phyloP scores from a whole-genome alignment of 768 basidiomycete species.

The Kwoniella sp. region DNA sequence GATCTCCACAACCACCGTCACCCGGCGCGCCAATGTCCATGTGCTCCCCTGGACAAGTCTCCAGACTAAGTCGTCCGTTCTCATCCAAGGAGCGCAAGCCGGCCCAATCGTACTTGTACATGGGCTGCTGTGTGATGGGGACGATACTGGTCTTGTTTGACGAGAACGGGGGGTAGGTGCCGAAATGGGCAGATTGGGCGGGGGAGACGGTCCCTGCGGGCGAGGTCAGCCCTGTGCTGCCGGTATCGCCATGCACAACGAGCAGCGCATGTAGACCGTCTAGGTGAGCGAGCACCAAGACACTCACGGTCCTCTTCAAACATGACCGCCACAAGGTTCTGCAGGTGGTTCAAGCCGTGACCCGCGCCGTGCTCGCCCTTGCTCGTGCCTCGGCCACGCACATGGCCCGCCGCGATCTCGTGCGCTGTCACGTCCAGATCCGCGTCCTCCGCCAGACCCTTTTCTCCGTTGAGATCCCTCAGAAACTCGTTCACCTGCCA shows the following conservation, averaged over 20 bases:
- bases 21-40: constrained; percentile 48
- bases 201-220: constrained; percentile 43
- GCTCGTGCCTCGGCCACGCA: not conserved
- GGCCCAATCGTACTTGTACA: constrained; percentile 45
- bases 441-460: constrained; percentile 23
- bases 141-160: constrained; percentile 30
- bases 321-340: constrained; percentile 40
- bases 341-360: constrained; percentile 17
- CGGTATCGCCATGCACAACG: too few species aligned
- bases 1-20: constrained; percentile 35
- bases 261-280: too few species aligned
- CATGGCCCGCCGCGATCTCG: too few species aligned
- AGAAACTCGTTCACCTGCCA: constrained; percentile 43
- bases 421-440: not conserved
- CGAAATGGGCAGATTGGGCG: constrained; percentile 46
- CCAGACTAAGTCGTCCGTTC: constrained; percentile 20
- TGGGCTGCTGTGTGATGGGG: constrained; percentile 19
- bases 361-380: constrained; percentile 17
- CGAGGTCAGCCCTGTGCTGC: too few species aligned
- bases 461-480: constrained; percentile 50
- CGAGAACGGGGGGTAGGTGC: constrained; percentile 27
- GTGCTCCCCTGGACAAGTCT: constrained; percentile 45
- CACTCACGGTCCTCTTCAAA: constrained; percentile 48
- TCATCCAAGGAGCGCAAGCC: constrained; percentile 36
- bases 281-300: not conserved